Percentiles rank a stretch among this genome's conserved stretches.
phyloP scores from a whole-genome alignment of 2,329 filamentous ascomycete genomes.

The Colletotrichum sp. region DNA sequence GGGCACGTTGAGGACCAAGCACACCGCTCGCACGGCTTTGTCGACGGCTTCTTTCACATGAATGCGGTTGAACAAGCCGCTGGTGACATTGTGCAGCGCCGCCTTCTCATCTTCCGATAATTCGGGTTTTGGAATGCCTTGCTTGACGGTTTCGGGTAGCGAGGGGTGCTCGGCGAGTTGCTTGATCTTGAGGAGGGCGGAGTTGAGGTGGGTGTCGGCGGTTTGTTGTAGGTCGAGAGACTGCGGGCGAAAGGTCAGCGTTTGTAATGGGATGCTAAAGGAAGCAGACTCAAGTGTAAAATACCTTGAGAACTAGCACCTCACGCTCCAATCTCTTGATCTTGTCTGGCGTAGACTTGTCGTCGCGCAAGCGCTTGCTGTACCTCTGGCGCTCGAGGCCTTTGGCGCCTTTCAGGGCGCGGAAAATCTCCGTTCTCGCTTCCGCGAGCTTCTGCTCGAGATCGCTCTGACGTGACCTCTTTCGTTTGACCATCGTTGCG shows the following conservation, averaged over 20 bases:
- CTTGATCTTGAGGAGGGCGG: constrained; percentile 59
- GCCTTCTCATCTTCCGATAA: constrained; percentile 56
- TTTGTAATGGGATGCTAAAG: neutral
- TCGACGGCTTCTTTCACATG: constrained; percentile 55
- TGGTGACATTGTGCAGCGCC: constrained; percentile 65
- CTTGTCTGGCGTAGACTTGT: constrained; percentile 51
- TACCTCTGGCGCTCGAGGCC: constrained; percentile 81
- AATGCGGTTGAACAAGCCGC: constrained; percentile 57
- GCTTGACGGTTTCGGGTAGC: constrained; percentile 53
- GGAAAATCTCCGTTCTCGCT: constrained; percentile 64
- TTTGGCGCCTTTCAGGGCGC: constrained; percentile 74
- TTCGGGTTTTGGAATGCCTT: constrained; percentile 52
- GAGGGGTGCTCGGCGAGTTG: constrained; percentile 54
- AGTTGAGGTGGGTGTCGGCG: constrained; percentile 60
- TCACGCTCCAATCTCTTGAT: constrained; percentile 67
- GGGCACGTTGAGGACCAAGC: constrained; percentile 51
- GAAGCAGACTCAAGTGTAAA: neutral
- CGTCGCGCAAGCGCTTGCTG: constrained; percentile 61
- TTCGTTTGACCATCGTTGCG: constrained; percentile 61
- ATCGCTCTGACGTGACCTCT: constrained; percentile 50
- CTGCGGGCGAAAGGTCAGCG: constrained; percentile 33
- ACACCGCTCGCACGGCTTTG: constrained; percentile 54
- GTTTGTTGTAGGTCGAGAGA: constrained; percentile 63
- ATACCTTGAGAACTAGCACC: constrained; percentile 59
- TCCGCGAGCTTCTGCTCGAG: constrained; percentile 58